phyloP scores from a whole-genome alignment of 129 eudicot genomes.

The Saposhnikovia divaricata region DNA sequence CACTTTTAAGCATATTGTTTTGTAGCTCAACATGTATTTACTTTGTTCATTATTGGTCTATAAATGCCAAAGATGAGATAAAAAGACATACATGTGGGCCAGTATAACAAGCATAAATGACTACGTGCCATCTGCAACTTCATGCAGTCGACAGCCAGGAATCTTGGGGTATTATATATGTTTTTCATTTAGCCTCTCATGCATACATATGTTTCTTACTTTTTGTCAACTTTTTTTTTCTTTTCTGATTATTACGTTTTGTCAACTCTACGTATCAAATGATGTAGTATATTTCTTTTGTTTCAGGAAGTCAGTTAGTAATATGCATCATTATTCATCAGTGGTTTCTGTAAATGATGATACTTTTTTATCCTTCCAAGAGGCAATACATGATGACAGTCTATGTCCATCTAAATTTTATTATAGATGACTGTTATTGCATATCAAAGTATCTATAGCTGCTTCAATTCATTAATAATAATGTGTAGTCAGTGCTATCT shows the following conservation, averaged over 20 bases:
- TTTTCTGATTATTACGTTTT: not conserved
- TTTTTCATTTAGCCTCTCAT: too few relatives aligned
- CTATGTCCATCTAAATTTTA: slow-evolving; percentile 19
- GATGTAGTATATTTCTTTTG: slow-evolving; percentile 3
- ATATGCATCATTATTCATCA: slow-evolving; percentile 36
- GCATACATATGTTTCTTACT: too few relatives aligned
- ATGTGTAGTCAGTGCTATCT: too few relatives aligned
- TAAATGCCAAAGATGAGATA: slow-evolving; percentile 56
- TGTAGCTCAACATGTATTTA: slow-evolving; percentile 12
- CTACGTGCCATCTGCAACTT: too few relatives aligned
- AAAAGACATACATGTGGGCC: slow-evolving; percentile 47
- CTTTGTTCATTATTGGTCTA: slow-evolving; percentile 1
- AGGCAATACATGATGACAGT: slow-evolving; percentile 30
- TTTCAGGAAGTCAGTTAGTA: slow-evolving; percentile 47
- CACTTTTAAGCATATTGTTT: slow-evolving; percentile 7
- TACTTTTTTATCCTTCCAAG: slow-evolving; percentile 34
- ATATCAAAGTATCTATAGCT: too few relatives aligned
- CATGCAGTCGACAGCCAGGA: too few relatives aligned
- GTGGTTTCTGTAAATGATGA: slow-evolving; percentile 32
- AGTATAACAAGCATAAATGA: too few relatives aligned
- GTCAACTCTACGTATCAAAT: not conserved
- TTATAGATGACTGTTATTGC: too few relatives aligned
- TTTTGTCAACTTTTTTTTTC: too few relatives aligned
- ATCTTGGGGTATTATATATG: too few relatives aligned
- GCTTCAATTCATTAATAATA: too few relatives aligned